Evolutionary conservation across 1,284 basidiomycete genomes (phyloP), one percentile per base, ranked within the genome.

Genomic region (Irpex lacteus): DNA sequence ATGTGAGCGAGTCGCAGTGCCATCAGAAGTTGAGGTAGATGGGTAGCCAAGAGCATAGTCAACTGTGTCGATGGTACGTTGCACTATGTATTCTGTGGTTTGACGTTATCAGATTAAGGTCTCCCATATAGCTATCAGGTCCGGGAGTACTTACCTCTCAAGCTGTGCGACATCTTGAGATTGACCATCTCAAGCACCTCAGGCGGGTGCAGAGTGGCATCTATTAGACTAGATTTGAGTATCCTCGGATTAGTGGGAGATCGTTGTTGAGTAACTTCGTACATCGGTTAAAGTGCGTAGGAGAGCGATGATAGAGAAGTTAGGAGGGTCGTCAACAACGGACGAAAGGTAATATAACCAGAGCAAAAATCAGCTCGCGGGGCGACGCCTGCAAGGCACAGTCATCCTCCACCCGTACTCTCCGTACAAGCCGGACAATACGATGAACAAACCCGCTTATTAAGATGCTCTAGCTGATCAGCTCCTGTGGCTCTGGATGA

Each of bases 11-110:
- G 40, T 44, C 40, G 40, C 40, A 13, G 11, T 44, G 40, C 9
- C 9, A 49, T 74, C 58, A 2, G 78, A 67, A 60, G 83, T 82
- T n/a, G 75, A 74, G 11, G 85, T 81, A 3, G 84, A 81, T 15
- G 86, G 80, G 44, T 85, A 82, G 38, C 85, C 84, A 74, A 91
- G 82, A 8, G 89, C 88, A 70, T 82, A 89, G 74, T 90, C 86
- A 63, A 91, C 89, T 0, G 89, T 88, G 64, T 91, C 89, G 11
- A 81, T 75, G 3, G 89, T 85, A 32, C 74, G 80, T 73, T 91
- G 87, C 40, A 89, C 82, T 63, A 89, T 77, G 75, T 89, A 87
- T 65, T 90, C 89, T 91, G 67, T 55, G 53, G 13, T 18, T 21
- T 38, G 19, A 37, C 36, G 7, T 44, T 44, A n/a, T 44, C 40